Evolutionary conservation across 163 green algal species (phyloP).

Genomic region (Botryococcus braunii): DNA sequence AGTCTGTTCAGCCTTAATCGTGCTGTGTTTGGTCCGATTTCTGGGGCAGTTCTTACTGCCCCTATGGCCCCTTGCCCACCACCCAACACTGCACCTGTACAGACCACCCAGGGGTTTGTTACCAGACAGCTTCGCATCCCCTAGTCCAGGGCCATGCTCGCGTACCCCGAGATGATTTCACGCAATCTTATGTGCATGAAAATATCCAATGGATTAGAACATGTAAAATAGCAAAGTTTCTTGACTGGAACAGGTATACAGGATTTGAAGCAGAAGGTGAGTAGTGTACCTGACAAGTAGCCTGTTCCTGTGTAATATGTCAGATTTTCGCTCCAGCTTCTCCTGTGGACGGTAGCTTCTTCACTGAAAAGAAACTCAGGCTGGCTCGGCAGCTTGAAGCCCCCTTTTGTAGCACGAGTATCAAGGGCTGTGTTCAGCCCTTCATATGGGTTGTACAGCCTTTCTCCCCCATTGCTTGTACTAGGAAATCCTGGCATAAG

Average conservation of each 20-base stretch:
- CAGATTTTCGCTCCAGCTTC: constrained; percentile 84
- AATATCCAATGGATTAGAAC: no score
- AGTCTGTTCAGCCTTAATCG: constrained; percentile 56
- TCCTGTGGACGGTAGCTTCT: constrained; percentile 59
- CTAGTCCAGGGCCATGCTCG: no score
- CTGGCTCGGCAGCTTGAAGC: constrained; percentile 37
- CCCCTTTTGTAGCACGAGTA: constrained; percentile 12
- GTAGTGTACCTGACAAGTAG: constrained; percentile 63
- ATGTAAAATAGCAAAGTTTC: no score
- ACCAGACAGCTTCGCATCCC: no score
- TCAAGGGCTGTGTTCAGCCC: constrained; percentile 21
- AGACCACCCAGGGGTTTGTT: no score
- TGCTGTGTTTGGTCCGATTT: constrained; percentile 28
- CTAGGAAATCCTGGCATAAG: no score
- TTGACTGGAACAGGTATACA: no score
- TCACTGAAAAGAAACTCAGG: constrained; percentile 91
- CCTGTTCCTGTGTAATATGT: constrained; percentile 88
- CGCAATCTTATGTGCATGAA: no score
- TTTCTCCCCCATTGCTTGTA: no score
- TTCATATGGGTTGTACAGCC: constrained; percentile 58
- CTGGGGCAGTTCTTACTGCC: constrained; percentile 19
- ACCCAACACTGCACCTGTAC: constrained; percentile 36
- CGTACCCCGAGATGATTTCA: no score
- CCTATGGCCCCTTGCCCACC: constrained; percentile 24
- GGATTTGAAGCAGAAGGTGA: no score